Evolutionary conservation across 768 basidiomycete genomes (phyloP).

Genomic region (Tylopilus rubrobrunneus): DNA sequence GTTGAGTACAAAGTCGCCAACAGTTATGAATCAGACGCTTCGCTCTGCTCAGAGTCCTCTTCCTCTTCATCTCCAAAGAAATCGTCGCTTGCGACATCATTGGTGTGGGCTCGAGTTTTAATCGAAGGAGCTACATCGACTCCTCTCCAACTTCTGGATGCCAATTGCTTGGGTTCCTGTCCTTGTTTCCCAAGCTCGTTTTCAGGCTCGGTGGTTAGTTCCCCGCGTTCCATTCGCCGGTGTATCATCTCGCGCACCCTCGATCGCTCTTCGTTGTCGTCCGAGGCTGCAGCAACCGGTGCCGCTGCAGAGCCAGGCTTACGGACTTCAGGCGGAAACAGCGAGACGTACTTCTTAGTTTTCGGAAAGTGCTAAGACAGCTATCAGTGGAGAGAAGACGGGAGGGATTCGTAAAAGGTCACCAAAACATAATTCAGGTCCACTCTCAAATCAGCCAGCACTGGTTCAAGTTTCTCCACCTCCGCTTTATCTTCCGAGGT

Average conservation of each 20-base stretch:
- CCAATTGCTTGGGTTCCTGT: conserved; percentile 3
- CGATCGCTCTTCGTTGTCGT: conserved; percentile 47
- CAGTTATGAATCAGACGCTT: conserved; percentile 12
- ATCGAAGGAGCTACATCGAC: not conserved
- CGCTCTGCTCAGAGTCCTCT: conserved; percentile 13
- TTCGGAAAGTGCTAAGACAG: conserved; percentile 75
- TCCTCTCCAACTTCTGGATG: not conserved
- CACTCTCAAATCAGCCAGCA: conserved; percentile 64
- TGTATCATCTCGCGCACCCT: conserved; percentile 59
- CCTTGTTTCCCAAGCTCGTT: conserved; percentile 22
- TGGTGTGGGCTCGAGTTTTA: conserved; percentile 5
- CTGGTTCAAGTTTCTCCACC: conserved; percentile 39
- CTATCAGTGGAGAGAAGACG: conserved; percentile 1
- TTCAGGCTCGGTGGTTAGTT: conserved; percentile 61
- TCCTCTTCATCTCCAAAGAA: conserved; percentile 28
- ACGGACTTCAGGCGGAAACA: conserved; percentile 71
- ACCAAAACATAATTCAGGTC: conserved; percentile 92
- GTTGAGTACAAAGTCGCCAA: not conserved
- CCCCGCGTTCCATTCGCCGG: conserved; percentile 56
- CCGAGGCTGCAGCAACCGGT: conserved; percentile 8
- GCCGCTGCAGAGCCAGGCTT: conserved; percentile 7
- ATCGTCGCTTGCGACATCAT: conserved; percentile 20
- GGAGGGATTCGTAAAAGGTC: conserved; percentile 3
- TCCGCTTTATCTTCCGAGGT: conserved; percentile 32
- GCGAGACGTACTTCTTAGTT: conserved; percentile 81